Conservation (phyloP, 2,329 filamentous ascomycete species). For the Cryphonectria naterciae region DNA sequence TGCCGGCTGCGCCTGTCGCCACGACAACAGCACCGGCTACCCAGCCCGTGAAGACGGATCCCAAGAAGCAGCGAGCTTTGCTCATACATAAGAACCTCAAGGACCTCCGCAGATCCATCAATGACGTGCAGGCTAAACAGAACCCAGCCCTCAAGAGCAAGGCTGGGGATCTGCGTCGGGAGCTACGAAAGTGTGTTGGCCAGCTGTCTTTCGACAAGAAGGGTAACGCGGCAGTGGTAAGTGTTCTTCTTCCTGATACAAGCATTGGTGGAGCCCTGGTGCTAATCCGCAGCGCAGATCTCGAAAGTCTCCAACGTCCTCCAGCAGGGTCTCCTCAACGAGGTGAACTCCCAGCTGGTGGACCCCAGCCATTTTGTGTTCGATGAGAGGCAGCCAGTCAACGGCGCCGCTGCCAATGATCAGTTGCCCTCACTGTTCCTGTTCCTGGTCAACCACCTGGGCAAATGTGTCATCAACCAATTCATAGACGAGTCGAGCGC, state of each 20-base stretch:
- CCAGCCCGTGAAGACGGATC: constrained; percentile 14
- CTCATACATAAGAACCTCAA: constrained; percentile 72
- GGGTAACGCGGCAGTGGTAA: constrained; percentile 52
- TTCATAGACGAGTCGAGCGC: constrained; percentile 65
- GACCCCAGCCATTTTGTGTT: constrained; percentile 58
- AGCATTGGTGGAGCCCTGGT: constrained; percentile 21
- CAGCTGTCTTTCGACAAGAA: constrained; percentile 58
- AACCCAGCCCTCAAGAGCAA: constrained; percentile 64
- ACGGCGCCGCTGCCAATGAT: constrained; percentile 49
- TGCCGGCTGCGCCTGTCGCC: constrained; percentile 10
- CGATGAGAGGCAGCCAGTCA: constrained; percentile 43
- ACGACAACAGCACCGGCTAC: constrained; percentile 20
- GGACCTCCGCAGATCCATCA: constrained; percentile 52
- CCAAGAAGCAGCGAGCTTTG: constrained; percentile 48
- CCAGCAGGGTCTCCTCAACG: constrained; percentile 52
- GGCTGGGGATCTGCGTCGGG: constrained; percentile 72
- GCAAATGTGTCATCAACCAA: constrained; percentile 70
- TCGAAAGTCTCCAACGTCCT: constrained; percentile 56
- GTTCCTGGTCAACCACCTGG: constrained; percentile 74
- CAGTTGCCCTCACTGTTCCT: constrained; percentile 63
- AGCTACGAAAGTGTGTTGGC: constrained; percentile 72
- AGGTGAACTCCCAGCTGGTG: constrained; percentile 51
- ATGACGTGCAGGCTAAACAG: constrained; percentile 54
- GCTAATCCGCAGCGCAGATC: constrained; percentile 39
- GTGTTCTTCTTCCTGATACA: neutral